Conservation (phyloP, 345 rosid species). For the Melaleuca quinquenervia region DNA sequence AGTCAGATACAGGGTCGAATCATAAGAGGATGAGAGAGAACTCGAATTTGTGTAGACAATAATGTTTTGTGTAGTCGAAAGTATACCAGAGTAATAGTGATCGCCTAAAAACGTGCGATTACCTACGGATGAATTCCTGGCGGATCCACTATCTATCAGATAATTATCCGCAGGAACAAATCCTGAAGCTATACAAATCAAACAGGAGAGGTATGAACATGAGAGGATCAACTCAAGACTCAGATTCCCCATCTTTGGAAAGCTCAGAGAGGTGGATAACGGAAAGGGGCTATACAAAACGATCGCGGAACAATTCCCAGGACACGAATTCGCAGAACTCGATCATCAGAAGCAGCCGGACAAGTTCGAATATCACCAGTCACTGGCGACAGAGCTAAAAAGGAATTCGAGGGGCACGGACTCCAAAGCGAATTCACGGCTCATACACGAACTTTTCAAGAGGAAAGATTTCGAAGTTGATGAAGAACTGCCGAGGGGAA, state of each 20-base stretch:
- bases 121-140: constrained; percentile 21
- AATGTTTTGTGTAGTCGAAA: constrained; percentile 12
- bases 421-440: neutral
- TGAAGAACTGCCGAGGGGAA: neutral
- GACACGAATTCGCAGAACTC: neutral
- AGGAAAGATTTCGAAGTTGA: neutral
- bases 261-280: neutral
- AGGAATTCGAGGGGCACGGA: neutral
- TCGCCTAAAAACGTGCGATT: constrained; percentile 43
- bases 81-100: constrained; percentile 1
- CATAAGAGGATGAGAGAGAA: constrained; percentile 11
- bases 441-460: neutral
- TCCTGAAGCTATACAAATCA: constrained; percentile 25
- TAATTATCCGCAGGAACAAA: constrained; percentile 32
- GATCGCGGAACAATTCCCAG: neutral
- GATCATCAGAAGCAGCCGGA: neutral
- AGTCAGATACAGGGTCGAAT: constrained; percentile 36
- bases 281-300: neutral
- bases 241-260: neutral
- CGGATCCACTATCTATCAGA: constrained; percentile 68
- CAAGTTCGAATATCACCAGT: neutral
- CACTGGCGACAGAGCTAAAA: neutral
- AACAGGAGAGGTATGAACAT: constrained; percentile 12
- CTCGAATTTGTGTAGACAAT: constrained; percentile 10
- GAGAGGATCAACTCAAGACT: neutral